Conservation (phyloP, 148 eudicot genomes). For the Arctostaphylos glauca region DNA sequence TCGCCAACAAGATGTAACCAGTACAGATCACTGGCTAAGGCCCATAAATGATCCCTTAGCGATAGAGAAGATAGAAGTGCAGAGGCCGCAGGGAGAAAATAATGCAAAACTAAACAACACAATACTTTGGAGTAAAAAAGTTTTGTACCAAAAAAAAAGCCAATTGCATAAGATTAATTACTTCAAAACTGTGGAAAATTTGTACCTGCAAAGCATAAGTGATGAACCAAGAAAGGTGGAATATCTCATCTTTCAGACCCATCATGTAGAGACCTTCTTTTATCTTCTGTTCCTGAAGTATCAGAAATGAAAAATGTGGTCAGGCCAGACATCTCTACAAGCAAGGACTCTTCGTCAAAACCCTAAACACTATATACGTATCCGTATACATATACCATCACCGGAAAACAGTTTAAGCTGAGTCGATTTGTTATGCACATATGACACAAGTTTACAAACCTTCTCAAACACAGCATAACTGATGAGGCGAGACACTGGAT, state of each 20-base stretch:
- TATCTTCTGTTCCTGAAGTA: conserved; percentile 86
- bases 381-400: conserved; percentile 1
- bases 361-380: background rate
- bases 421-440: background rate
- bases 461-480: conserved; percentile 91
- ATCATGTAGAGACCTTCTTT: conserved; percentile 98
- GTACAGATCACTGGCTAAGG: background rate
- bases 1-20: background rate
- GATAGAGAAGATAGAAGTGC: background rate
- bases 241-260: conserved; percentile 88
- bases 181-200: background rate
- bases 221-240: conserved; percentile 84
- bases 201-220: conserved; percentile 86
- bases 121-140: background rate
- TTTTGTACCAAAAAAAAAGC: background rate
- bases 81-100: background rate
- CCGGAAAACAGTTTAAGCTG: background rate
- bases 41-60: background rate
- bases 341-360: background rate
- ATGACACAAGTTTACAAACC: conserved; percentile 43
- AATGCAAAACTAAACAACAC: background rate
- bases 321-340: background rate
- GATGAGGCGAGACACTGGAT: conserved; percentile 90
- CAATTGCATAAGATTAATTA: background rate
- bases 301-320: conserved; percentile 18